Conservation (phyloP, 164 flowering plant genomes). For the Houttuynia cordata region DNA sequence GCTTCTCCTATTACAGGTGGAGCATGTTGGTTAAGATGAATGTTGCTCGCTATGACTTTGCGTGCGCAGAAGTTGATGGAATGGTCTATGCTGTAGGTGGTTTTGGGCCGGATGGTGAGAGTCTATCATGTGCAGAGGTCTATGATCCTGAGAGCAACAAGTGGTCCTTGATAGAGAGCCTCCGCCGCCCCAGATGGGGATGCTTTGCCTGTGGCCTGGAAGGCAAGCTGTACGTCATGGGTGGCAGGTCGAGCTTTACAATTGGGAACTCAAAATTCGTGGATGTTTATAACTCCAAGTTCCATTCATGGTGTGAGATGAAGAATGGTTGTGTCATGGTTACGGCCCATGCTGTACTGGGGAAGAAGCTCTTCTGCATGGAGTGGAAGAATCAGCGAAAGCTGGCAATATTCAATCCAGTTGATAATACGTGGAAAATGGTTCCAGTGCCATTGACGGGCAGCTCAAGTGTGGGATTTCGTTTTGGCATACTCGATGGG, state of each 20-base stretch:
- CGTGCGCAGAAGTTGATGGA: slow-evolving; percentile 80
- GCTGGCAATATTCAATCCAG: slow-evolving; percentile 50
- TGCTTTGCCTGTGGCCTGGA: slow-evolving; percentile 76
- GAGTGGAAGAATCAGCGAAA: slow-evolving; percentile 92
- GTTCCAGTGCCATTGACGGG: slow-evolving; percentile 70
- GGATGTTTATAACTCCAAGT: slow-evolving; percentile 62
- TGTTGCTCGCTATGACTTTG: slow-evolving; percentile 85
- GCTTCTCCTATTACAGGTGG: slow-evolving; percentile 51
- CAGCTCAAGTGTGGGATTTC: slow-evolving; percentile 60
- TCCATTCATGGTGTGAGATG: slow-evolving; percentile 67
- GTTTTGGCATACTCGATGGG: slow-evolving; percentile 66
- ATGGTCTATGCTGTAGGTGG: slow-evolving; percentile 82
- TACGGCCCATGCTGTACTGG: slow-evolving; percentile 82
- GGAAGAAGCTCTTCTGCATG: slow-evolving; percentile 73
- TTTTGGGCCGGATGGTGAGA: slow-evolving; percentile 57
- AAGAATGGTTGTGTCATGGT: slow-evolving; percentile 97
- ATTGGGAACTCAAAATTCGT: slow-evolving; percentile 83
- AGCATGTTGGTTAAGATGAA: slow-evolving; percentile 63
- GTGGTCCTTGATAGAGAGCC: slow-evolving; percentile 72
- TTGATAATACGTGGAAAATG: slow-evolving; percentile 65
- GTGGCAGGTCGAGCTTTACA: slow-evolving; percentile 86
- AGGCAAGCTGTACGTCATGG: slow-evolving; percentile 88
- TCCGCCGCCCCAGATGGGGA: slow-evolving; percentile 83
- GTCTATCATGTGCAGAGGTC: slow-evolving; percentile 74
- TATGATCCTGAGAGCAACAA: slow-evolving; percentile 59